Base-by-base conservation (phyloP, 345 rosid species). In the Hypericum androsaemum region DNA sequence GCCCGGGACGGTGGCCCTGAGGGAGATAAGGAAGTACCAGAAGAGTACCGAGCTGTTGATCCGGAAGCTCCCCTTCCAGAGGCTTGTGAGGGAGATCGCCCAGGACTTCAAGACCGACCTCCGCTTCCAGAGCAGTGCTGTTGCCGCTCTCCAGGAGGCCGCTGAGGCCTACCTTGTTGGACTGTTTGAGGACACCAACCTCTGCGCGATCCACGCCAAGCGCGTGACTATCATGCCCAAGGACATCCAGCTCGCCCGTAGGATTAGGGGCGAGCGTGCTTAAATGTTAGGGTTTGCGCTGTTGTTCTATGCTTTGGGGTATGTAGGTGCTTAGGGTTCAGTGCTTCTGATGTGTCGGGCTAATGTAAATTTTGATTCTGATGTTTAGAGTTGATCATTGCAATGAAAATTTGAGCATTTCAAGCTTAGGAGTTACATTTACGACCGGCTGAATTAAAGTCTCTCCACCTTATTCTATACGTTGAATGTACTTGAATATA, bases 21-120 rank as follows among this genome's bases (percentile, higher is more conserved):
- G 66, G 10, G 66, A 62, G 16, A 62, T 62, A 16, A 54, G 66
- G 55, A 62, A 62, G 66, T 62, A 55, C 47, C 66, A 62, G 56
- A 62, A 62, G 49, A 62, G 66, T 40, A 62, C 66, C 1, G 66
- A 62, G 60, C 66, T 62, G 7, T 5, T 62, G 37, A 62, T 62
- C 42, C 14, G 66, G 2, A 62, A 62, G 9, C 60, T 62, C 5
- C 66, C 66, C 7, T 62, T 62, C 15, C 60, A 54, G 43, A 62
- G 60, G 60, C 51, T 62, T 17, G 66, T 62, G 55, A 54, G 66
- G 8, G 66, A 62, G 37, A 62, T 62, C n/a, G 66, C 66, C 2
- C 66, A 62, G 7, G 66, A 62, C 55, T 62, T 62, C 36, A 62
- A 62, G 41, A 62, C 66, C 0, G 66, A 62, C 12, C 55, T 62